phyloP scores from a whole-genome alignment of 768 basidiomycete genomes.

The Coprinopsis sp. region DNA sequence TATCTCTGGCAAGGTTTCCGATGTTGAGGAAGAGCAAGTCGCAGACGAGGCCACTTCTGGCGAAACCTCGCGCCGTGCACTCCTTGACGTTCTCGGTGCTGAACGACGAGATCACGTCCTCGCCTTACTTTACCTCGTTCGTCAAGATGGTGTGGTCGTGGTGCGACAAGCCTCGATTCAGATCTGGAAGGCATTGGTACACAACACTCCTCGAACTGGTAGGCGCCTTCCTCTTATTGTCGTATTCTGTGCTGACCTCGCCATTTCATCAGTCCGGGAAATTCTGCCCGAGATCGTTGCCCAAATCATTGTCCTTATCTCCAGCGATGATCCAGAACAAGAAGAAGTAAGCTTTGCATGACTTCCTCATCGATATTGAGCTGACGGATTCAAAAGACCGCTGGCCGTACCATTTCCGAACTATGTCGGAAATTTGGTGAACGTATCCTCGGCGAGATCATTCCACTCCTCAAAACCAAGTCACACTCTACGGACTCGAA shows the following conservation, averaged over 20 bases:
- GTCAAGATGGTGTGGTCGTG: constrained; percentile 86
- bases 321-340: constrained; percentile 77
- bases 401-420: constrained; percentile 82
- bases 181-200: constrained; percentile 97
- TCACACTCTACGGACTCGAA: constrained; percentile 57
- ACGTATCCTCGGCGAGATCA: constrained; percentile 77
- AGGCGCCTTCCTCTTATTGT: constrained; percentile 10
- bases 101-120: constrained; percentile 90
- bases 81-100: constrained; percentile 81
- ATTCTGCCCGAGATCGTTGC: constrained; percentile 80
- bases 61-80: constrained; percentile 79
- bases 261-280: constrained; percentile 56
- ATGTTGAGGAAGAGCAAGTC: constrained; percentile 69
- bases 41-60: constrained; percentile 58
- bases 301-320: constrained; percentile 74
- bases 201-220: constrained; percentile 92
- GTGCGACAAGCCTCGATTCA: constrained; percentile 90
- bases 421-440: constrained; percentile 96
- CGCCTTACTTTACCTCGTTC: constrained; percentile 85
- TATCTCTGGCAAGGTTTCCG: constrained; percentile 83
- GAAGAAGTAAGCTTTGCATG: constrained; percentile 60
- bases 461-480: constrained; percentile 69
- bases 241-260: not conserved
- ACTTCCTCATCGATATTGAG: not conserved
- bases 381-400: constrained; percentile 53